Percentiles rank a stretch among this genome's conserved stretches.
Conservation (phyloP, 1,284 basidiomycete genomes). For the Neonothopanus nambi region DNA sequence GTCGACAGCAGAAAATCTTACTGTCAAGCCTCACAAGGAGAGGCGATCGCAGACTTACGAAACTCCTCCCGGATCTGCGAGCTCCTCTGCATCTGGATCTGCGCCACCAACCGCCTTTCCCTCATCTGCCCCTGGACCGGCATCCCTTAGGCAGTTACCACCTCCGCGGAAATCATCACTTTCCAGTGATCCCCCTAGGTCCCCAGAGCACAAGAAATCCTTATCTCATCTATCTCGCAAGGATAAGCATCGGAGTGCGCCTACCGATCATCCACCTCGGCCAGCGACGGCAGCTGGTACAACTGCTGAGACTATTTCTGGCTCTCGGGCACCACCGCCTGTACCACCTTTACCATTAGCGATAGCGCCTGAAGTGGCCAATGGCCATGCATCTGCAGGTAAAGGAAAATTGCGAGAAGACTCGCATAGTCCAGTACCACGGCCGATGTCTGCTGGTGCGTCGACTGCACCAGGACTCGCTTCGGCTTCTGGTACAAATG, state of each 20-base stretch:
- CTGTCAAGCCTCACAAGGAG: slow-evolving; percentile 16
- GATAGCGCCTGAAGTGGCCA: neutral
- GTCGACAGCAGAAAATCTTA: slow-evolving; percentile 17
- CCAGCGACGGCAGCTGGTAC: slow-evolving; percentile 18
- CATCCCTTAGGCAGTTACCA: slow-evolving; percentile 2
- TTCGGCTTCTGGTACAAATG: slow-evolving; percentile 28
- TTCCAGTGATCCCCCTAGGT: slow-evolving; percentile 6
- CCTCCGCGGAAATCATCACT: slow-evolving; percentile 16
- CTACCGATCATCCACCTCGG: slow-evolving; percentile 7
- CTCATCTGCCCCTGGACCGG: slow-evolving; percentile 17
- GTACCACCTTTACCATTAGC: slow-evolving; percentile 19
- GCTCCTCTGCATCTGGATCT: slow-evolving; percentile 32
- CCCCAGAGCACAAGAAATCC: slow-evolving; percentile 23
- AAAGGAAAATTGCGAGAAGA: too few species aligned
- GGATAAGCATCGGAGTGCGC: slow-evolving; percentile 2
- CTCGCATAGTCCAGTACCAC: neutral
- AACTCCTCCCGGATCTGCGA: slow-evolving; percentile 30
- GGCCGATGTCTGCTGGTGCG: neutral
- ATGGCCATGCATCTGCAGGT: slow-evolving; percentile 1
- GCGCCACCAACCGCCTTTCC: slow-evolving; percentile 16
- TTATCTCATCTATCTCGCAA: slow-evolving; percentile 15
- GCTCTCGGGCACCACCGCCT: slow-evolving; percentile 19
- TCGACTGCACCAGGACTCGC: slow-evolving; percentile 14
- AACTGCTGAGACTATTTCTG: neutral
- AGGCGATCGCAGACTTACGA: slow-evolving; percentile 27